Evolutionary conservation across 306 rosid species (phyloP).

Genomic region (Vachellia collinsii): DNA sequence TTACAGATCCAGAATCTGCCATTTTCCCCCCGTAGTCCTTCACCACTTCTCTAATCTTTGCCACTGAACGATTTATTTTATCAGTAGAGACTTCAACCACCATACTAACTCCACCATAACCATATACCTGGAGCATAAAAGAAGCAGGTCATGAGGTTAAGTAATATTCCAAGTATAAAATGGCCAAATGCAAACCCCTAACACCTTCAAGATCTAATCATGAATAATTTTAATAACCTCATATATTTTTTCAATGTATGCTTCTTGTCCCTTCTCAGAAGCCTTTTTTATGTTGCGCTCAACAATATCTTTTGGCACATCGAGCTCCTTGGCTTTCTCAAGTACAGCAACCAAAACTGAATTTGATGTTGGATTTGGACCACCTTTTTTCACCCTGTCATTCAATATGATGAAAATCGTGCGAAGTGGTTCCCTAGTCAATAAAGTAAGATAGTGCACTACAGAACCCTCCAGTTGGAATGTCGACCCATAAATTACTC

Average conservation of each 20-base stretch:
- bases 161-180: constrained; percentile 24
- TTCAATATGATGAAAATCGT: constrained; percentile 23
- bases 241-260: constrained; percentile 80
- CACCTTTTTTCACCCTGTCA: constrained; percentile 77
- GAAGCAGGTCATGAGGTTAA: constrained; percentile 12
- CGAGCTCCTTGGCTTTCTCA: constrained; percentile 94
- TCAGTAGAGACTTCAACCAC: constrained; percentile 94
- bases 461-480: constrained; percentile 24
- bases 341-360: constrained; percentile 71
- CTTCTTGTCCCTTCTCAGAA: constrained; percentile 92
- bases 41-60: constrained; percentile 79
- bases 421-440: constrained; percentile 18
- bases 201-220: constrained; percentile 22
- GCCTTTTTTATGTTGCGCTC: constrained; percentile 92
- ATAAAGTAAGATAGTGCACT: constrained; percentile 3
- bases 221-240: constrained; percentile 57
- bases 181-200: constrained; percentile 18
- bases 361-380: constrained; percentile 77
- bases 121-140: constrained; percentile 67
- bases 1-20: constrained; percentile 93
- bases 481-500: constrained; percentile 7
- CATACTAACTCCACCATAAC: constrained; percentile 92
- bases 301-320: constrained; percentile 84
- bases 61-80: constrained; percentile 80
- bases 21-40: constrained; percentile 92